A percentile compares a stretch with the other conserved stretches of the same genome.
Conservation (phyloP, 345 rosid genomes). For the Lagerstroemia speciosa region DNA sequence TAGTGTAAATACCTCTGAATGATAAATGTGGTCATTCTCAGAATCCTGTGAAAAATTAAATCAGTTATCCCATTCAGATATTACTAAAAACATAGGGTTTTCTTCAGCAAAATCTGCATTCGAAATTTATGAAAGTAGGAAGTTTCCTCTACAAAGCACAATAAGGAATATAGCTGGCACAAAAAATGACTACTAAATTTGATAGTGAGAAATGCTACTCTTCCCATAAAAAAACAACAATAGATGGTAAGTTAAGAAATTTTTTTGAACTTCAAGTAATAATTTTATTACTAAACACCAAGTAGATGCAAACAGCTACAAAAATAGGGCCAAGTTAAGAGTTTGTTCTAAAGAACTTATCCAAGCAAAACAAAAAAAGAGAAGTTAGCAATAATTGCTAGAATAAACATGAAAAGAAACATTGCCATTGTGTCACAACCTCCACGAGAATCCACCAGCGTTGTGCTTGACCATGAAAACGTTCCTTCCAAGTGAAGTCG, state of each 20-base stretch:
- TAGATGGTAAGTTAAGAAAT: too few relatives aligned
- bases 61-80: background rate
- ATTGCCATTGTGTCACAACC: slow-evolving; percentile 29
- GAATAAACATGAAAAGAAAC: slow-evolving; percentile 1
- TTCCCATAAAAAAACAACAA: too few relatives aligned
- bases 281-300: too few relatives aligned
- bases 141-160: background rate
- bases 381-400: background rate
- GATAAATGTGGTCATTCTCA: slow-evolving; percentile 93
- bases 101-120: background rate
- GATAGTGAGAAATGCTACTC: too few relatives aligned
- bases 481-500: slow-evolving; percentile 88
- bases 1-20: slow-evolving; percentile 84
- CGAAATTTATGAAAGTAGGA: background rate
- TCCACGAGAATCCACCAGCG: slow-evolving; percentile 99
- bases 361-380: background rate
- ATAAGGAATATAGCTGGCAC: background rate
- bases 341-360: background rate
- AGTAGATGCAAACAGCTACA: too few relatives aligned
- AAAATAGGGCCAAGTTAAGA: too few relatives aligned
- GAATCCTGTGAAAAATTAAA: slow-evolving; percentile 57
- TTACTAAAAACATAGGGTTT: background rate
- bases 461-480: slow-evolving; percentile 74
- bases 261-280: too few relatives aligned
- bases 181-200: too few relatives aligned